A percentile compares a stretch with the other conserved stretches of the same genome.
phyloP scores from a whole-genome alignment of 1,139 yeast species.

The Meyerozyma guilliermondii region DNA sequence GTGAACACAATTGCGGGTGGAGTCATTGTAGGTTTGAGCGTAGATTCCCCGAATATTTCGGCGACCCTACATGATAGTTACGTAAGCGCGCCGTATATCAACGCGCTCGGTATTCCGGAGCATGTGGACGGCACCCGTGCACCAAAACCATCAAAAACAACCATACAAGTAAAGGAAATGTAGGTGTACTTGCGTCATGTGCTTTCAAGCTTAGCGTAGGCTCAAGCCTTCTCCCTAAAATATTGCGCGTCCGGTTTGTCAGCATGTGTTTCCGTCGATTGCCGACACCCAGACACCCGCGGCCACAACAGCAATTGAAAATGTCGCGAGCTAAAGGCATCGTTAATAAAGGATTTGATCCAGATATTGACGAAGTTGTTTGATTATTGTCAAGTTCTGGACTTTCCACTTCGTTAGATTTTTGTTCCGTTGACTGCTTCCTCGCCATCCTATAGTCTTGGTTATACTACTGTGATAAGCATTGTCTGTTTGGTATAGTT shows the following conservation, averaged over 20 bases:
- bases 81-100: not conserved
- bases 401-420: not conserved
- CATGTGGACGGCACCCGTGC: not conserved
- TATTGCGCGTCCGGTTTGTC: too few species aligned
- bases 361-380: not conserved
- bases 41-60: not conserved
- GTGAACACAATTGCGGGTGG: slow-evolving; percentile 78
- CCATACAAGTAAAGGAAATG: not conserved
- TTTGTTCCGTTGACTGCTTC: not conserved
- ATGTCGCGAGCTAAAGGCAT: not conserved
- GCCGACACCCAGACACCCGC: not conserved
- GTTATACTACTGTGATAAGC: not conserved
- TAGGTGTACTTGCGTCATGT: too few species aligned
- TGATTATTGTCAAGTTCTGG: not conserved
- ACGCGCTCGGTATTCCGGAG: too few species aligned
- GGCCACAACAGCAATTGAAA: slow-evolving; percentile 2
- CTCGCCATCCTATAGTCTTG: not conserved
- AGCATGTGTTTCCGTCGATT: not conserved
- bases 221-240: too few species aligned
- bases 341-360: not conserved
- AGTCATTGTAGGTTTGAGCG: slow-evolving; percentile 4
- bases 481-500: not conserved
- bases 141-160: not conserved
- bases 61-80: not conserved
- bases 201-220: too few species aligned